A percentile compares a stretch with the other conserved stretches of the same genome.
These are phyloP conservation scores for Asterella californica DNA, from an alignment of 225 moss, liverwort and hornwort species.

Conservation along the genomic window DNA sequence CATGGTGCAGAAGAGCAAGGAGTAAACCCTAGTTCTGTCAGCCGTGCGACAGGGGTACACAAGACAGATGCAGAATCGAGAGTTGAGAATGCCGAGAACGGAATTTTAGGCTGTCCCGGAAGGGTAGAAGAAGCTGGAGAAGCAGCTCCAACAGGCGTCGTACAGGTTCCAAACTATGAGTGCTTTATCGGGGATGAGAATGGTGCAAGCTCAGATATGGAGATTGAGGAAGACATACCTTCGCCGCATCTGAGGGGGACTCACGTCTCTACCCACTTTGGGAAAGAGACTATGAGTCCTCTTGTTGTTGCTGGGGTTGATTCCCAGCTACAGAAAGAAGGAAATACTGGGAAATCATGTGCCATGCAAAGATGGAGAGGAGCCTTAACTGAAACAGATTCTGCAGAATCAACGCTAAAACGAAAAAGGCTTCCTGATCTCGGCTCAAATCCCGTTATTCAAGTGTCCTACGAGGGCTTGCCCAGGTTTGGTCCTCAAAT, in stretches of 20 bases:
- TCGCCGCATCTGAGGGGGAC: constrained; percentile 3
- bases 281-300: not conserved
- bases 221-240: constrained; percentile 32
- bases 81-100: not conserved
- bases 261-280: constrained; percentile 2
- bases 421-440: constrained; percentile 31
- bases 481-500: constrained; percentile 28
- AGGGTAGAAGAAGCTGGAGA: not conserved
- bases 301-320: not conserved
- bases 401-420: constrained; percentile 22
- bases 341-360: not conserved
- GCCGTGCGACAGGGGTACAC: not conserved
- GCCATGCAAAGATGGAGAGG: not conserved
- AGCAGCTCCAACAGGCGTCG: not conserved
- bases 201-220: constrained; percentile 40
- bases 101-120: not conserved
- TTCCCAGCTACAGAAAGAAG: not conserved
- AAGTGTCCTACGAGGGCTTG: constrained; percentile 33
- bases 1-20: not conserved
- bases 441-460: constrained; percentile 25
- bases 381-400: constrained; percentile 1
- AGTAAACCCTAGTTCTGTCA: not conserved
- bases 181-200: constrained; percentile 25
- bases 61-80: not conserved
- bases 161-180: constrained; percentile 5